Evolutionary conservation across 1,284 basidiomycete genomes (phyloP).

Genomic region (Moniliophthora roreri): DNA sequence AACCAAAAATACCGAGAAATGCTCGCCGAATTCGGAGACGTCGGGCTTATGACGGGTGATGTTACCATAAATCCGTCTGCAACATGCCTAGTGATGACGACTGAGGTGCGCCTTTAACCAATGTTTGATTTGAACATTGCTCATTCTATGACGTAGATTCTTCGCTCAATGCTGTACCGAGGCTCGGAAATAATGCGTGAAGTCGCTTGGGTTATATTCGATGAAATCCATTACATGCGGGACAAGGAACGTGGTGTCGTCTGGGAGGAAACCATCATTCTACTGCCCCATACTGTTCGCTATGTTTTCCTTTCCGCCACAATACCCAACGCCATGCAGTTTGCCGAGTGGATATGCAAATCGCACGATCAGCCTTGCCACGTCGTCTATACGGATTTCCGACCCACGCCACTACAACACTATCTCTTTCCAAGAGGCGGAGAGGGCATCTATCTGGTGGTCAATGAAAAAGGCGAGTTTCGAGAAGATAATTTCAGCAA

Average conservation of each 20-base stretch:
- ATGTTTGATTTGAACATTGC: background rate
- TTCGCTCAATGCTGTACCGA: conserved; percentile 98
- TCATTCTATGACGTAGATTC: conserved; percentile 60
- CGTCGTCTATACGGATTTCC: conserved; percentile 99
- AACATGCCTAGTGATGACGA: conserved; percentile 98
- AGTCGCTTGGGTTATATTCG: conserved; percentile 99
- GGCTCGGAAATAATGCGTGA: conserved; percentile 99
- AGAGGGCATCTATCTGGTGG: conserved; percentile 96
- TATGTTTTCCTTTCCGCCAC: conserved; percentile 99
- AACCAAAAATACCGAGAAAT: conserved; percentile 99
- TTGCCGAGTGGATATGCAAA: conserved; percentile 98
- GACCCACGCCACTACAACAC: conserved; percentile 97
- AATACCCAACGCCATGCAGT: conserved; percentile 99
- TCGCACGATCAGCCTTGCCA: conserved; percentile 98
- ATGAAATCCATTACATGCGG: conserved; percentile 99
- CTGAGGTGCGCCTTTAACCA: conserved; percentile 66
- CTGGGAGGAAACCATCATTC: conserved; percentile 93
- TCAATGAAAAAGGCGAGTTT: conserved; percentile 97
- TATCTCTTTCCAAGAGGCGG: conserved; percentile 97
- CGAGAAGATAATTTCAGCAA: conserved; percentile 97
- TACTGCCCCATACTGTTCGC: conserved; percentile 93
- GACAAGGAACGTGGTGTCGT: conserved; percentile 93
- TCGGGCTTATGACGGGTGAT: conserved; percentile 99
- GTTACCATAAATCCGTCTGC: conserved; percentile 99
- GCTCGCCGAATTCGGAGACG: conserved; percentile 95